These are phyloP conservation scores for Backusella sp. DNA, from an alignment of 192 early-diverging fungal genomes.

Conservation along the genomic window DNA sequence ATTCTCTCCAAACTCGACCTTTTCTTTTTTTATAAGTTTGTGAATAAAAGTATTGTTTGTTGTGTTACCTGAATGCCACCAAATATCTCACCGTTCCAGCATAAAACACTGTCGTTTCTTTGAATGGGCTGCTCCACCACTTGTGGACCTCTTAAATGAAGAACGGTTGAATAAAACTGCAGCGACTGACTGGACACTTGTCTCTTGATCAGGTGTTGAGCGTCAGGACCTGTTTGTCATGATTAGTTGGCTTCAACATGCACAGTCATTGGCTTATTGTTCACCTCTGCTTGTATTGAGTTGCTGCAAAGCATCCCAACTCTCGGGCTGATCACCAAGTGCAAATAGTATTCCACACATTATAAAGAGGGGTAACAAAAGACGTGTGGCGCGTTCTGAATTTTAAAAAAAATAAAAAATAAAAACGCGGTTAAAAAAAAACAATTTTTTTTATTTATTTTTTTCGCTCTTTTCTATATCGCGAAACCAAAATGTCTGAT, in stretches of 20 bases:
- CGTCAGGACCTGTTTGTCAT: constrained; percentile 46
- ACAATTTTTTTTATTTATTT: background rate
- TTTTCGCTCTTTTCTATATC: background rate
- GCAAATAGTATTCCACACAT: constrained; percentile 63
- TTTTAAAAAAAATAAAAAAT: background rate
- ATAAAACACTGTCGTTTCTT: constrained; percentile 45
- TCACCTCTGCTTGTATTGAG: constrained; percentile 52
- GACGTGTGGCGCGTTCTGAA: background rate
- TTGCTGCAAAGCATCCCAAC: constrained; percentile 42
- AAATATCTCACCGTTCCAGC: constrained; percentile 95
- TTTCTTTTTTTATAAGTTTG: background rate
- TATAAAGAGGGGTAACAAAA: background rate
- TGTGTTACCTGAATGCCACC: constrained; percentile 57
- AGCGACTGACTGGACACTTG: constrained; percentile 3
- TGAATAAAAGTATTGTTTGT: background rate
- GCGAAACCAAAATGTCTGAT: background rate
- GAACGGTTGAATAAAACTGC: constrained; percentile 54
- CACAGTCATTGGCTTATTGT: background rate
- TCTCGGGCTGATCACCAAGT: constrained; percentile 20
- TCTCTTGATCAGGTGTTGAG: constrained; percentile 31
- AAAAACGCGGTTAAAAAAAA: background rate
- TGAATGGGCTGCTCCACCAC: constrained; percentile 55
- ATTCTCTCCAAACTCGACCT: constrained; percentile 44
- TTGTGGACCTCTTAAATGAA: constrained; percentile 67
- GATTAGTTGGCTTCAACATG: background rate